Percentiles rank a stretch among this genome's conserved stretches.
Evolutionary conservation across 1,284 basidiomycete species (phyloP).

Genomic region (Fomitopsis palustris): DNA sequence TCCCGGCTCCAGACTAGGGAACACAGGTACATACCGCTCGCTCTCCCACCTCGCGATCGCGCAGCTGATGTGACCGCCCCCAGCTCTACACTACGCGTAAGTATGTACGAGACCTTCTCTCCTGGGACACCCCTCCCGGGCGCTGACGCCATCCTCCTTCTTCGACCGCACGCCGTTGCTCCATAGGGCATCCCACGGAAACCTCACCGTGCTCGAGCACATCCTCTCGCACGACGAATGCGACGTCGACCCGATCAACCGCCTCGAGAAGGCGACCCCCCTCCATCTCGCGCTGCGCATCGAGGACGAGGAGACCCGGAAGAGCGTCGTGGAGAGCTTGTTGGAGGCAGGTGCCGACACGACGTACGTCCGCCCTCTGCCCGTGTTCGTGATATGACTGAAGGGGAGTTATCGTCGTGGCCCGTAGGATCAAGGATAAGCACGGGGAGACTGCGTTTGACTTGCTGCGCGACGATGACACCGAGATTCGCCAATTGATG

Average conservation of each 20-base stretch:
- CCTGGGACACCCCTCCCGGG: neutral
- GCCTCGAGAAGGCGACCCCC: constrained; percentile 74
- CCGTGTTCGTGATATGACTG: neutral
- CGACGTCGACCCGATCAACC: constrained; percentile 83
- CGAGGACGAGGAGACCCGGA: constrained; percentile 57
- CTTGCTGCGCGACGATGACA: constrained; percentile 50
- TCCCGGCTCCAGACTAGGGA: constrained; percentile 52
- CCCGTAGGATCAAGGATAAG: constrained; percentile 68
- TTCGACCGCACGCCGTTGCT: neutral
- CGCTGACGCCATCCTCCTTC: neutral
- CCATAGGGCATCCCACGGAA: constrained; percentile 50
- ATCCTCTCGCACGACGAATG: constrained; percentile 74
- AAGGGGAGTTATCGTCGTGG: neutral
- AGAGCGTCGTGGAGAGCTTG: constrained; percentile 55
- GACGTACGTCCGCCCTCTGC: constrained; percentile 40
- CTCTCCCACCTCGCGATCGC: neutral
- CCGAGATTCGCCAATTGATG: constrained; percentile 42
- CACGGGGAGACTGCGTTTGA: constrained; percentile 58
- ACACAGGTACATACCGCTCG: constrained; percentile 52
- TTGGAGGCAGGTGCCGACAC: constrained; percentile 78
- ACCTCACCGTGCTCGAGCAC: constrained; percentile 65
- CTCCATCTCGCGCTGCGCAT: constrained; percentile 76
- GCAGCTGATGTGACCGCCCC: neutral
- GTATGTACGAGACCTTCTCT: constrained; percentile 25
- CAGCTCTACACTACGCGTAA: constrained; percentile 82